Evolutionary conservation across 2,329 filamentous ascomycete genomes (phyloP).

Genomic region (Botrytis hyacinthi): DNA sequence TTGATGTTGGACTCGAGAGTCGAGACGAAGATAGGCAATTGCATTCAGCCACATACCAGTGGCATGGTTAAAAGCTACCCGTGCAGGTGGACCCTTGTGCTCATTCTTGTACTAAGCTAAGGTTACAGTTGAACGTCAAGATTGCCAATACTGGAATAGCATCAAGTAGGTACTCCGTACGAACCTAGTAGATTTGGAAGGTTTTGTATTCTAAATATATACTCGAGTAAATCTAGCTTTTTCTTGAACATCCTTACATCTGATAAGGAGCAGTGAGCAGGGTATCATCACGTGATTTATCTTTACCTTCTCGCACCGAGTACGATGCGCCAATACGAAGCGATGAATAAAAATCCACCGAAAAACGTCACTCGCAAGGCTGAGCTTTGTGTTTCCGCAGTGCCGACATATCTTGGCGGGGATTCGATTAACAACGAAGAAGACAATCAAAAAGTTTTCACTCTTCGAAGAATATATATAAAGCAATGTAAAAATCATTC

Average conservation of each 20-base stretch:
- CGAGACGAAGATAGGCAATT: neutral
- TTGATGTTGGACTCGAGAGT: neutral
- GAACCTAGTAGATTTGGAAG: no score
- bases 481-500: neutral
- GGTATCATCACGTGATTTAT: neutral
- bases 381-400: neutral
- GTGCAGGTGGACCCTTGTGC: no score
- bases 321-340: neutral
- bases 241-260: no score
- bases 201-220: conserved; percentile 5
- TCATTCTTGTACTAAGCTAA: neutral
- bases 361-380: conserved; percentile 5
- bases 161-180: neutral
- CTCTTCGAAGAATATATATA: neutral
- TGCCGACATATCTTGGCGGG: neutral
- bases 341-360: neutral
- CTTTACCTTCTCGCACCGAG: neutral
- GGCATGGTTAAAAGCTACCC: neutral
- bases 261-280: neutral
- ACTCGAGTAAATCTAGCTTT: neutral
- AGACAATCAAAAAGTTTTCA: neutral
- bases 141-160: neutral
- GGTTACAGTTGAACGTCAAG: neutral
- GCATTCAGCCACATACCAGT: neutral
- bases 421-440: neutral